Evolutionary conservation across 768 basidiomycete species (phyloP), one percentile per base, ranked within the genome.

Genomic region (Chalciporus piperatus): DNA sequence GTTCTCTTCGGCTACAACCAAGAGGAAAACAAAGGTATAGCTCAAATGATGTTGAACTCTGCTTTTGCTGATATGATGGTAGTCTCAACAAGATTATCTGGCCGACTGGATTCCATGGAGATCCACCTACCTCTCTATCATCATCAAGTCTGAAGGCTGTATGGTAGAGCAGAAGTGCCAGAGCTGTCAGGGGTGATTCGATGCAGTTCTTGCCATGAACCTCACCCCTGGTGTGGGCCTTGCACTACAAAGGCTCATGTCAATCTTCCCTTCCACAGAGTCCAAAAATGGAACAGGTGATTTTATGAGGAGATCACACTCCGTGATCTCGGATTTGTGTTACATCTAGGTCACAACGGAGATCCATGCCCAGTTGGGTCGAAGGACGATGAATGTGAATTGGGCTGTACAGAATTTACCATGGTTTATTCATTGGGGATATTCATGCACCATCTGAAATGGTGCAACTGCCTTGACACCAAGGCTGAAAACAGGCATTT

Each of bases 291-390:
- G 66, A 64, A 62, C 56, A 37, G 60, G 60, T 37, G 35, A 6
- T 60, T 37, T 38, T 67, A 56, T 25, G 19, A 51, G 5, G 17
- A 30, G 1, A 56, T 39, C 3, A 50, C 51, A 6, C 51, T 69
- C 0, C 56, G 50, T 51, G 47, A 61, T 13, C 50, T 59, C 0
- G 62, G 65, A 0, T 23, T 59, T 2, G 54, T 56, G 6, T 23
- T 60, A 5, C 55, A 59, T 37, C 32, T 61, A 2, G 65, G 67
- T 0, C 68, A 69, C 45, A 30, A 53, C 4, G 62, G 63, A 0
- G 3, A 38, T 0, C 51, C 50, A 0, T 66, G 63, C 25, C 66
- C 62, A 8, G n/a, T 41, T 48, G 20, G 10, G 10, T 6, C 11
- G 4, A 4, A 4, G 6, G n/a, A n/a, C 4, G 22, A 22, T 22